A percentile compares a stretch with the other conserved stretches of the same genome.
These are phyloP conservation scores for Cladosporium sp. DNA, from an alignment of 2,329 filamentous ascomycete species.

Conservation along the genomic window DNA sequence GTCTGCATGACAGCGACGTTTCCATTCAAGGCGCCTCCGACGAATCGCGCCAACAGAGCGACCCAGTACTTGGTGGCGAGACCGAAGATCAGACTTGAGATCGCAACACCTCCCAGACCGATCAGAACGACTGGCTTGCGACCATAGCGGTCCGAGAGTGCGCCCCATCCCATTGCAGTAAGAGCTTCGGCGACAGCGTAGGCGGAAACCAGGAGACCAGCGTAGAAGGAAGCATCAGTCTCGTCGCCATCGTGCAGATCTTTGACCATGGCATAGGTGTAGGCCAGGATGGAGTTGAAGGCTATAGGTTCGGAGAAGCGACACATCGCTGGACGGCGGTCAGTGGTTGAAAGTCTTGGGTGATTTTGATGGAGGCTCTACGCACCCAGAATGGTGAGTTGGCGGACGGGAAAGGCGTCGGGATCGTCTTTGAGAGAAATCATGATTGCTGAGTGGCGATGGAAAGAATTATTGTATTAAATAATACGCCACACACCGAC, in stretches of 20 bases:
- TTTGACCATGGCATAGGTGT: constrained; percentile 77
- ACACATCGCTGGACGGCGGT: constrained; percentile 12
- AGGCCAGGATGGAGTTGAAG: constrained; percentile 85
- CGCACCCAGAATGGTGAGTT: constrained; percentile 79
- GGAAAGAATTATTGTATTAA: too few species aligned
- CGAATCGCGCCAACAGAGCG: constrained; percentile 66
- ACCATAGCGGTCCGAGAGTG: constrained; percentile 72
- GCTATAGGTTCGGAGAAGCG: constrained; percentile 14
- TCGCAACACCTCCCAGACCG: constrained; percentile 73
- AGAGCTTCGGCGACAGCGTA: constrained; percentile 75
- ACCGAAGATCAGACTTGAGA: constrained; percentile 77
- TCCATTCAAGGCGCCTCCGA: constrained; percentile 79
- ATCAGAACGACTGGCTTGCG: constrained; percentile 77
- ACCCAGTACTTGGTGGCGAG: constrained; percentile 78
- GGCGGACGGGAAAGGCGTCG: constrained; percentile 71
- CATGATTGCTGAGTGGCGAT: background rate
- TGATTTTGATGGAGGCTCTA: constrained; percentile 15
- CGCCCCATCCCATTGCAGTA: constrained; percentile 82
- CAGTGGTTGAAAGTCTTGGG: background rate
- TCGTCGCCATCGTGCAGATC: constrained; percentile 65
- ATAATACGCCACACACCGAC: too few species aligned
- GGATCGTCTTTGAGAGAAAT: constrained; percentile 42
- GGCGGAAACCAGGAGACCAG: constrained; percentile 78
- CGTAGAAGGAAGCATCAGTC: constrained; percentile 75
- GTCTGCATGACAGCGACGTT: constrained; percentile 73